phyloP scores from a whole-genome alignment of 2,329 filamentous ascomycete genomes.

The Talaromyces atroroseus region DNA sequence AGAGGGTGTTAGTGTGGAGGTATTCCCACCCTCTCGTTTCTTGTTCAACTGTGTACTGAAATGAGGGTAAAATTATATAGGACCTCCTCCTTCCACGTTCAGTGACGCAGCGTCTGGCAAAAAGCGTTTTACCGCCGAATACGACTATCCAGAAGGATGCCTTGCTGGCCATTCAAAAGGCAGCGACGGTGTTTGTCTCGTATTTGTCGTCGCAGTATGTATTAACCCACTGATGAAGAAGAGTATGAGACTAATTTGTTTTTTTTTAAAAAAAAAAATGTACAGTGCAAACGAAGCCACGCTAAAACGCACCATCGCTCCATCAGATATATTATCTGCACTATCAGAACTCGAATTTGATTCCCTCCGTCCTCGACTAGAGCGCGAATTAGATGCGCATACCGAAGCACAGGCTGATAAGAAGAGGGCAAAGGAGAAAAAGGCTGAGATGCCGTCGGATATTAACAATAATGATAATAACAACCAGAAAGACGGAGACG shows the following conservation, averaged over 20 bases:
- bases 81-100: conserved; percentile 60
- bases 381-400: conserved; percentile 52
- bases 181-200: conserved; percentile 62
- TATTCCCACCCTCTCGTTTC: conserved; percentile 15
- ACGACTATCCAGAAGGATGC: conserved; percentile 63
- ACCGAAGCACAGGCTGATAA: conserved; percentile 30
- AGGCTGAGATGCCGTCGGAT: conserved; percentile 23
- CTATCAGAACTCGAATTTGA: conserved; percentile 58
- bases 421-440: conserved; percentile 43
- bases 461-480: conserved; percentile 22
- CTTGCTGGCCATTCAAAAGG: conserved; percentile 58
- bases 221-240: neutral
- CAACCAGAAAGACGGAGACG: conserved; percentile 16
- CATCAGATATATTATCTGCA: conserved; percentile 56
- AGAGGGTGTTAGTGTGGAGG: conserved; percentile 38
- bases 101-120: conserved; percentile 57
- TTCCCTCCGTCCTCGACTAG: conserved; percentile 52
- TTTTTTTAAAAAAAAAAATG: neutral
- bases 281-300: conserved; percentile 58
- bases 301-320: conserved; percentile 57
- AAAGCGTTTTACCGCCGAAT: conserved; percentile 59
- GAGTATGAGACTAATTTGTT: conserved; percentile 2
- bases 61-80: conserved; percentile 25
- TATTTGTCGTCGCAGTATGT: conserved; percentile 56
- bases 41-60: neutral